Percentiles rank a stretch among this genome's conserved stretches.
Evolutionary conservation across 164 flowering plant genomes (phyloP).

Genomic region (Echeveria elegans): DNA sequence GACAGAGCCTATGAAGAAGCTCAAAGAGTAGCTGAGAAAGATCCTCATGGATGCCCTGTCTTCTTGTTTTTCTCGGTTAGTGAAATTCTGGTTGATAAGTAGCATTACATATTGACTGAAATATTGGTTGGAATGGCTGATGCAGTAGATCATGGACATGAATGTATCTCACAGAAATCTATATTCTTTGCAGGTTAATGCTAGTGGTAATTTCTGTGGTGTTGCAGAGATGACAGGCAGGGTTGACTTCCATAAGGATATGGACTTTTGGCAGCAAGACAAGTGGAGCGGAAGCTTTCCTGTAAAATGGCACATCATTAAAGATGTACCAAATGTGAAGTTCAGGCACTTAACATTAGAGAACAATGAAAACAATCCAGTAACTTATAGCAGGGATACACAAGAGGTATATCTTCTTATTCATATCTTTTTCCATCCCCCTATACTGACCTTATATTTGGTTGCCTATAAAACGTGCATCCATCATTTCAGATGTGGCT

Average conservation of each 20-base stretch:
- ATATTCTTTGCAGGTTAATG: slow-evolving; percentile 56
- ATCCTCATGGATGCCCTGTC: slow-evolving; percentile 53
- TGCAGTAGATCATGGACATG: neutral
- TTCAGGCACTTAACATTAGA: slow-evolving; percentile 76
- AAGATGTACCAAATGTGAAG: slow-evolving; percentile 69
- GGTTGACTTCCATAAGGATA: slow-evolving; percentile 58
- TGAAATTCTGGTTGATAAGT: slow-evolving; percentile 3
- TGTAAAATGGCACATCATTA: slow-evolving; percentile 85
- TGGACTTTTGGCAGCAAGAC: slow-evolving; percentile 98
- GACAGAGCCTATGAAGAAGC: slow-evolving; percentile 64
- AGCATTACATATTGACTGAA: too few relatives aligned
- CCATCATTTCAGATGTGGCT: neutral
- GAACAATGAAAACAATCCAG: slow-evolving; percentile 93
- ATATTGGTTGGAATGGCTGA: neutral
- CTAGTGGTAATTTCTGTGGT: slow-evolving; percentile 94
- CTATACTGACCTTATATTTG: neutral
- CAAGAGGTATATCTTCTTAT: slow-evolving; percentile 82
- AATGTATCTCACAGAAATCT: neutral
- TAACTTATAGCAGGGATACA: slow-evolving; percentile 93
- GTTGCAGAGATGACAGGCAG: slow-evolving; percentile 92
- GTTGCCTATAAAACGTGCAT: too few relatives aligned
- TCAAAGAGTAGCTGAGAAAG: slow-evolving; percentile 40
- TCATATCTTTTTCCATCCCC: neutral
- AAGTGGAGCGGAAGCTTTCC: slow-evolving; percentile 93
- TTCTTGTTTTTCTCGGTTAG: slow-evolving; percentile 90